Evolutionary conservation across 148 eudicot genomes (phyloP).

Genomic region (Rhododendron kiyosumense): DNA sequence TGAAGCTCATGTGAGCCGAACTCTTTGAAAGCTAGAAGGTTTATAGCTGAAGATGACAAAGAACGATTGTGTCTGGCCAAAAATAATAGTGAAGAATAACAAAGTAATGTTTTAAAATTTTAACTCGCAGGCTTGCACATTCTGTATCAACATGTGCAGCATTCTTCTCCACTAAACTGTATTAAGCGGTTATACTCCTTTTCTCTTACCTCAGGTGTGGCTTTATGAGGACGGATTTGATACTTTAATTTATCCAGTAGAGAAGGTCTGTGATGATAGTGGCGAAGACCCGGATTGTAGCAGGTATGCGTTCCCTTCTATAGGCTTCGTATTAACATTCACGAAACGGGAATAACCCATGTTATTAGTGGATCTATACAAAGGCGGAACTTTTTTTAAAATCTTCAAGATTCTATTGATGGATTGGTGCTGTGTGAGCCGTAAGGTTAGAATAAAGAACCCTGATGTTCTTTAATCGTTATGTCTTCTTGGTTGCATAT

Average conservation of each 20-base stretch:
- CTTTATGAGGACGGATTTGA: slow-evolving; percentile 48
- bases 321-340: neutral
- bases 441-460: neutral
- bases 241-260: slow-evolving; percentile 52
- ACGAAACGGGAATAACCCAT: neutral
- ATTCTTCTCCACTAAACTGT: neutral
- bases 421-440: neutral
- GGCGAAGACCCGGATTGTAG: slow-evolving; percentile 96
- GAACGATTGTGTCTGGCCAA: neutral
- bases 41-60: neutral
- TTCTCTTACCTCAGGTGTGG: slow-evolving; percentile 69
- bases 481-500: neutral
- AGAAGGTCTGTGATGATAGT: slow-evolving; percentile 77
- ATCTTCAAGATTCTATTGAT: neutral
- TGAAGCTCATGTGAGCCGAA: neutral
- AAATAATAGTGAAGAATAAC: neutral
- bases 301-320: slow-evolving; percentile 40
- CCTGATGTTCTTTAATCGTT: neutral
- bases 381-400: too few relatives aligned
- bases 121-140: neutral
- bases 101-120: neutral
- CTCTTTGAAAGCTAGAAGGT: neutral
- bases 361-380: neutral
- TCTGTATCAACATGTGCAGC: neutral
- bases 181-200: neutral